phyloP scores from a whole-genome alignment of 2,329 filamentous ascomycete species.

The Helminthosporium solani region DNA sequence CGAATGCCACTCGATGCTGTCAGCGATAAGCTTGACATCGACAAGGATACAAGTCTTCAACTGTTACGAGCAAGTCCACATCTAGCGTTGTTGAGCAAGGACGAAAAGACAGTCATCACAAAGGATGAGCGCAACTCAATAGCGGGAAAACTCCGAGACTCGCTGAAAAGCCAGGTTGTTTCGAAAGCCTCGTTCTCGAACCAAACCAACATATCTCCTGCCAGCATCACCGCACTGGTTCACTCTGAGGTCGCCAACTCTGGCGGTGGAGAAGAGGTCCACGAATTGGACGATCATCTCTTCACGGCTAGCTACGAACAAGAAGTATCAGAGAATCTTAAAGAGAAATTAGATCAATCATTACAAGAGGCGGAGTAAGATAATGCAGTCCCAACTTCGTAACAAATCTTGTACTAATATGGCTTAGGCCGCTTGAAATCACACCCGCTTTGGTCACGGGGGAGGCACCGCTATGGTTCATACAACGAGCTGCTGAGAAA shows the following conservation, averaged over 20 bases:
- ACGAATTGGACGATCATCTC: slow-evolving; percentile 20
- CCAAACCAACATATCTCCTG: slow-evolving; percentile 22
- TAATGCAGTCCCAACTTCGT: neutral
- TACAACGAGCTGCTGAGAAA: slow-evolving; percentile 13
- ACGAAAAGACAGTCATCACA: slow-evolving; percentile 25
- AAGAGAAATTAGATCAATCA: slow-evolving; percentile 10
- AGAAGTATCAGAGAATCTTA: slow-evolving; percentile 9
- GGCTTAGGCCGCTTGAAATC: slow-evolving; percentile 16
- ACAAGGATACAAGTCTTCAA: slow-evolving; percentile 18
- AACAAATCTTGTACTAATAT: slow-evolving; percentile 1
- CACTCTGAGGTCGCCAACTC: slow-evolving; percentile 1
- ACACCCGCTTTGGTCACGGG: slow-evolving; percentile 19
- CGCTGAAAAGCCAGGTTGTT: slow-evolving; percentile 14
- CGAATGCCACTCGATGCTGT: slow-evolving; percentile 19
- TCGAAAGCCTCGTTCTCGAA: slow-evolving; percentile 19
- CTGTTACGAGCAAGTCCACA: slow-evolving; percentile 19
- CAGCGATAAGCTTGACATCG: slow-evolving; percentile 22
- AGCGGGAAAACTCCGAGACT: slow-evolving; percentile 9
- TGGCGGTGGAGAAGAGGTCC: slow-evolving; percentile 7
- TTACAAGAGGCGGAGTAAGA: slow-evolving; percentile 19
- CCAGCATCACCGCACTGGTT: slow-evolving; percentile 25
- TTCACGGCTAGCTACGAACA: slow-evolving; percentile 18
- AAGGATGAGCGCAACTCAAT: slow-evolving; percentile 23
- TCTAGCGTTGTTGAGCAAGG: slow-evolving; percentile 26
- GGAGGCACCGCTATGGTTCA: slow-evolving; percentile 27